Evolutionary conservation across 768 basidiomycete genomes (phyloP), one percentile per base, ranked within the genome.

Genomic region (Coprinopsis cinerea): DNA sequence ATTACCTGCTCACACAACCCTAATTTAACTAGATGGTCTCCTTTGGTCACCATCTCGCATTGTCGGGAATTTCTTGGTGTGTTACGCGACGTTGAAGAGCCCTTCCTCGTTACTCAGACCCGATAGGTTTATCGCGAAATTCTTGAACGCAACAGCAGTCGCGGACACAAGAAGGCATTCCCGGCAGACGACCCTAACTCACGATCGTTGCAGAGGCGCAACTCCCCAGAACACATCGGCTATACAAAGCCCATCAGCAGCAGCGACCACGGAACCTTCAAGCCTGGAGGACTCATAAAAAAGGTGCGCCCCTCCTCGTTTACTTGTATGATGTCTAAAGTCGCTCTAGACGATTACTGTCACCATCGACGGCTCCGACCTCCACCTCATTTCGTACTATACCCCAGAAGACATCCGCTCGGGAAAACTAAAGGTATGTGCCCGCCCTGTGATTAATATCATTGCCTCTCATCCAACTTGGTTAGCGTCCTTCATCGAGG

Each of bases 1-100:
- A 54, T 44, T 40, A 46, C 48, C 51, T 44, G 25, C 55, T 55
- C 53, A 53, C 52, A 41, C 55, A 39, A 48, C 15, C 35, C 36
- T 48, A 41, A n/a, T n/a, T n/a, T n/a, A 37, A 35, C 40, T 47
- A 79, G 77, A 80, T 57, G 77, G 83, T 32, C 64, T 87, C 18
- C 67, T 84, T 10, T 93, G 90, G 89, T 87, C 84, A 17, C 88
- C 89, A 0, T 88, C 85, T 52, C 77, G 89, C 6, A 92, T 91
- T 55, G 79, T 88, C 20, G 85, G 85, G 53, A 91, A 92, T 65
- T 92, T 90, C 64, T 69, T 93, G 58, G 87, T 91, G 59, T 55
- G 81, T 53, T 40, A 30, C 41, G 23, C 37, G 27, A 30, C 5
- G 9, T 27, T 42, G 17, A 17, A 27, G 46, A 27, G 20, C 36